A percentile compares a stretch with the other conserved stretches of the same genome.
phyloP scores from a whole-genome alignment of 2,329 filamentous ascomycete genomes.

The Alternaria alternata region DNA sequence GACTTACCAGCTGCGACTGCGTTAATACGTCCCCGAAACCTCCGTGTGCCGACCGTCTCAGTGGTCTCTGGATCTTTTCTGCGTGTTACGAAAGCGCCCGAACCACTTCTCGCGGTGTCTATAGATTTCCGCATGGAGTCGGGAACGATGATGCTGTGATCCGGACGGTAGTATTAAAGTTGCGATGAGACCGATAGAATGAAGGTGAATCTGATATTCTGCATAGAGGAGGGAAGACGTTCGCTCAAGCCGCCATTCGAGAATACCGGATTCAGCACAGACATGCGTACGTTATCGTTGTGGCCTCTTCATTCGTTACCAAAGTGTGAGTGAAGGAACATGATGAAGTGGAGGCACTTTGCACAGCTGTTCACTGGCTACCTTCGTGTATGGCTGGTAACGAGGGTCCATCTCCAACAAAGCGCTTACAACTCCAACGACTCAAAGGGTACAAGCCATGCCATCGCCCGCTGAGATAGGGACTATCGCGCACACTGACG shows the following conservation, averaged over 20 bases:
- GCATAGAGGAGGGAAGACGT: not conserved
- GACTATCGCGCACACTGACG: too few species aligned
- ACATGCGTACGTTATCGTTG: not conserved
- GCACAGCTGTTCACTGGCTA: not conserved
- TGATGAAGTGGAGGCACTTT: not conserved
- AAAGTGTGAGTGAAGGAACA: not conserved
- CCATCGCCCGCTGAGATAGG: too few species aligned
- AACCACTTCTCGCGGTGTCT: not conserved
- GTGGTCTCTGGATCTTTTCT: not conserved
- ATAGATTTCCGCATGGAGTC: not conserved
- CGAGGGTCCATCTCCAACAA: not conserved
- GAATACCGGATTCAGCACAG: not conserved
- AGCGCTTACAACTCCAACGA: not conserved
- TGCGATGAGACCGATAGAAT: not conserved
- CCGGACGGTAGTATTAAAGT: fast-evolving
- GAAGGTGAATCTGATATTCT: too few species aligned
- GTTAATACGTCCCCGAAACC: not conserved
- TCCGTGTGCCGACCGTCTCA: not conserved
- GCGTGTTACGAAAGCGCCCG: not conserved
- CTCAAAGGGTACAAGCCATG: not conserved
- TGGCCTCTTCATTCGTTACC: not conserved
- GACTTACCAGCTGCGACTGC: constrained; percentile 1
- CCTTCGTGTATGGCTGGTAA: not conserved
- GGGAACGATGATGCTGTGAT: too few species aligned
- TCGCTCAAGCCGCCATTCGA: not conserved